Evolutionary conservation across 2,329 filamentous ascomycete species (phyloP).

Genomic region (Aureobasidium namibiae): DNA sequence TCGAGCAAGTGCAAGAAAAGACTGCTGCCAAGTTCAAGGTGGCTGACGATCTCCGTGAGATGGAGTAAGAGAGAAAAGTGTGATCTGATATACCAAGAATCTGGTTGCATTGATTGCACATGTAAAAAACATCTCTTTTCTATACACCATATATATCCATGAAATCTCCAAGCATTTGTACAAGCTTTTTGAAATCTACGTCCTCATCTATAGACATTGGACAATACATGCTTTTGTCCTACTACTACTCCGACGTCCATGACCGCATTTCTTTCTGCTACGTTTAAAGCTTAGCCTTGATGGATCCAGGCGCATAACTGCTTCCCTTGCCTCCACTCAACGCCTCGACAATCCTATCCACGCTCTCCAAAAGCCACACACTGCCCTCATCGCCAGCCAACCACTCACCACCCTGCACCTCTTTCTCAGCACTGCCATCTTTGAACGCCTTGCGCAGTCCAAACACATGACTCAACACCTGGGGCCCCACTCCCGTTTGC

Average conservation of each 20-base stretch:
- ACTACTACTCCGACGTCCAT: too few species aligned
- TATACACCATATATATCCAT: too few species aligned
- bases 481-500: slow-evolving; percentile 74
- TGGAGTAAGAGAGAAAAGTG: too few species aligned
- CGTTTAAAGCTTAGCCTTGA: slow-evolving; percentile 36
- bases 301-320: slow-evolving; percentile 46
- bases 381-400: slow-evolving; percentile 57
- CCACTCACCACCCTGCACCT: slow-evolving; percentile 55
- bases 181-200: too few species aligned
- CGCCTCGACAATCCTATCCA: slow-evolving; percentile 52
- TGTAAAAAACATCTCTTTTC: too few species aligned
- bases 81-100: too few species aligned
- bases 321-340: slow-evolving; percentile 42
- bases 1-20: slow-evolving; percentile 62
- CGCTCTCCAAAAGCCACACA: slow-evolving; percentile 52
- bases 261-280: too few species aligned
- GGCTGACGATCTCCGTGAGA: slow-evolving; percentile 48
- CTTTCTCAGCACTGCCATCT: slow-evolving; percentile 48
- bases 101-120: too few species aligned
- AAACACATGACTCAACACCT: slow-evolving; percentile 75
- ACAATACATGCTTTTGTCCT: too few species aligned
- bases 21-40: slow-evolving; percentile 61
- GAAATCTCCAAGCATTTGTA: too few species aligned
- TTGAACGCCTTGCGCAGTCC: slow-evolving; percentile 68
- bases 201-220: too few species aligned